Evolutionary conservation across 179 eudicot genomes (phyloP).

Genomic region (Camellia oleifera): DNA sequence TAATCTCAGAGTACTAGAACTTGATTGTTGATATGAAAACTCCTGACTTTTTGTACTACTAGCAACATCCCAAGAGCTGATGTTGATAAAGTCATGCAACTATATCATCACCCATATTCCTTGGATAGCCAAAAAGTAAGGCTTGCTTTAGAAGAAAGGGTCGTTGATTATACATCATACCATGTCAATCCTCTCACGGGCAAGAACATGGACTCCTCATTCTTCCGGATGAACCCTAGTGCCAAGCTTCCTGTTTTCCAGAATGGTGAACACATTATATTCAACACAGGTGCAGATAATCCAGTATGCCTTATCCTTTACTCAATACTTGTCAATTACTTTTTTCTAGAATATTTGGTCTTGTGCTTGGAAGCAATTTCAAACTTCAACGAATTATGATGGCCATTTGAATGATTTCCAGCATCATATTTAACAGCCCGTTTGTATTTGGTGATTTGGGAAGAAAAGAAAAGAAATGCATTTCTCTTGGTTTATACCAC

Average conservation of each 20-base stretch:
- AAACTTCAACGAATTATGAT: background rate
- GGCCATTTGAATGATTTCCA: background rate
- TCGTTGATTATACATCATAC: constrained; percentile 80
- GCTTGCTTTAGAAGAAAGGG: constrained; percentile 84
- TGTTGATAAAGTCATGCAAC: constrained; percentile 59
- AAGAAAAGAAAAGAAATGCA: too few relatives aligned
- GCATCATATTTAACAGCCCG: background rate
- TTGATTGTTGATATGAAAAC: background rate
- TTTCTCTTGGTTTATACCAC: too few relatives aligned
- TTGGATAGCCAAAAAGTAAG: constrained; percentile 97
- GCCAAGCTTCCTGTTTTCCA: constrained; percentile 86
- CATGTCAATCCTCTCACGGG: constrained; percentile 89
- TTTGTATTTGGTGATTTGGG: too few relatives aligned
- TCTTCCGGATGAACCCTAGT: constrained; percentile 80
- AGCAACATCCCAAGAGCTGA: constrained; percentile 21
- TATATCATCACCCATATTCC: constrained; percentile 88
- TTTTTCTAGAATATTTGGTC: background rate
- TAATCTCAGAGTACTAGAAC: background rate
- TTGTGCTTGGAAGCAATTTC: constrained; percentile 9
- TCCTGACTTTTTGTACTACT: background rate
- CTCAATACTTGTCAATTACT: constrained; percentile 7
- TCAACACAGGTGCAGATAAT: constrained; percentile 72
- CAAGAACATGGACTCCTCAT: constrained; percentile 78
- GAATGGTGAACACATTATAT: constrained; percentile 77
- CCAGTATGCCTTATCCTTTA: constrained; percentile 49